These are phyloP conservation scores for Schizosaccharomyces octosporus DNA, from an alignment of 805 yeast species.

Conservation along the genomic window DNA sequence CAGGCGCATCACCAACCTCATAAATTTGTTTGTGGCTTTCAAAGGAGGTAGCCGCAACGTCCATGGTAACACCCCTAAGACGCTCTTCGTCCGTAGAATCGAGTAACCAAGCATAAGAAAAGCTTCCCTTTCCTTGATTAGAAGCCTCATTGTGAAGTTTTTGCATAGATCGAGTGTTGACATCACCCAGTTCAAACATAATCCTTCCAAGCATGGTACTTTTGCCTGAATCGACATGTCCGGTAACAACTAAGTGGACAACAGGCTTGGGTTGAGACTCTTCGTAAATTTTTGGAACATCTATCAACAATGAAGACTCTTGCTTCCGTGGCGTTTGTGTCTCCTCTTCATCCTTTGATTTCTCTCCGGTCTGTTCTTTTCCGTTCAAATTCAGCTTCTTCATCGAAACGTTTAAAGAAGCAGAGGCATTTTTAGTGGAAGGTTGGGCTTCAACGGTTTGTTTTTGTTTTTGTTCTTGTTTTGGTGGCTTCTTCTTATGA, in stretches of 20 bases:
- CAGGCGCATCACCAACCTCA: slow-evolving; percentile 66
- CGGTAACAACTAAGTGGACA: slow-evolving; percentile 54
- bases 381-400: no score
- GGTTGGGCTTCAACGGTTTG: no score
- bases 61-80: slow-evolving; percentile 46
- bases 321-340: background rate
- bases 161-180: slow-evolving; percentile 38
- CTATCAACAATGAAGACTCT: slow-evolving; percentile 14
- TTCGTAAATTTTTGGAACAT: slow-evolving; percentile 19
- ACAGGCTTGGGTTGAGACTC: slow-evolving; percentile 24
- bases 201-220: slow-evolving; percentile 58
- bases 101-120: slow-evolving; percentile 67
- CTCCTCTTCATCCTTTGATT: background rate
- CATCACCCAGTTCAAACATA: slow-evolving; percentile 39
- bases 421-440: background rate
- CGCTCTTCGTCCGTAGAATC: slow-evolving; percentile 64
- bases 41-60: slow-evolving; percentile 43
- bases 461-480: background rate
- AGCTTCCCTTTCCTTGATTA: slow-evolving; percentile 46
- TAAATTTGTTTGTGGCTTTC: slow-evolving; percentile 30
- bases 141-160: slow-evolving; percentile 41
- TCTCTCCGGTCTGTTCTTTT: background rate
- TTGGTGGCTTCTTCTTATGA: background rate
- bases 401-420: no score
- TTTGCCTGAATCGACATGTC: slow-evolving; percentile 73